These are phyloP conservation scores for Rhododendron ferrugineum DNA, from an alignment of 148 eudicot genomes.

Conservation along the genomic window DNA sequence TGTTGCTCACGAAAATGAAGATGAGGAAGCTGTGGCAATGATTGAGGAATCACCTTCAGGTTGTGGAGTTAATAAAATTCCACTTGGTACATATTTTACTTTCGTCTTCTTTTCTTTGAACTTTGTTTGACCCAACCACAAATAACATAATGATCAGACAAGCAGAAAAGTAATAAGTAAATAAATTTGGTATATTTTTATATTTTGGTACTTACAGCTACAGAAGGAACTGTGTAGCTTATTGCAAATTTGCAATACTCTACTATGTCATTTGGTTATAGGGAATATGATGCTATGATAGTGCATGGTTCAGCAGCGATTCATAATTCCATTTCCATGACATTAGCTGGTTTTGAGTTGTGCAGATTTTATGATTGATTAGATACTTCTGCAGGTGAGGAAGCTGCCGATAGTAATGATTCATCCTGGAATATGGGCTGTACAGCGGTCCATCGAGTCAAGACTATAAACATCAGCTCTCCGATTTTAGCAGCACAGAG, in stretches of 20 bases:
- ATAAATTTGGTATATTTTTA: neutral
- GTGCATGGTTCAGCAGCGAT: neutral
- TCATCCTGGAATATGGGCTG: constrained; percentile 48
- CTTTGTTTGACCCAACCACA: neutral
- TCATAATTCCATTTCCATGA: neutral
- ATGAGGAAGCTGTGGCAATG: constrained; percentile 81
- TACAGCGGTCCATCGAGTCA: constrained; percentile 32
- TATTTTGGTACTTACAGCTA: neutral
- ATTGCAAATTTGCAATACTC: neutral
- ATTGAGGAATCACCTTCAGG: constrained; percentile 62
- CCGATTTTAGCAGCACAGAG: constrained; percentile 81
- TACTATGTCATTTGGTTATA: neutral
- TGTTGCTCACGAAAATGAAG: constrained; percentile 61
- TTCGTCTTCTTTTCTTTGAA: neutral
- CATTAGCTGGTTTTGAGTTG: neutral
- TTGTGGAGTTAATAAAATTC: constrained; percentile 5
- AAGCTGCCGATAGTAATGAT: constrained; percentile 36
- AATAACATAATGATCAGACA: neutral
- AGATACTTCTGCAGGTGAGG: constrained; percentile 42
- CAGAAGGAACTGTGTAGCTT: neutral
- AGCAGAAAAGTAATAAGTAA: neutral
- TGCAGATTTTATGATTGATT: neutral
- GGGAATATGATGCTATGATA: neutral
- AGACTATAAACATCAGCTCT: constrained; percentile 69
- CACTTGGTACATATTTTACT: constrained; percentile 14